Base-by-base conservation (phyloP, 1,139 yeast species). In the Yamadazyma conglobata region DNA sequence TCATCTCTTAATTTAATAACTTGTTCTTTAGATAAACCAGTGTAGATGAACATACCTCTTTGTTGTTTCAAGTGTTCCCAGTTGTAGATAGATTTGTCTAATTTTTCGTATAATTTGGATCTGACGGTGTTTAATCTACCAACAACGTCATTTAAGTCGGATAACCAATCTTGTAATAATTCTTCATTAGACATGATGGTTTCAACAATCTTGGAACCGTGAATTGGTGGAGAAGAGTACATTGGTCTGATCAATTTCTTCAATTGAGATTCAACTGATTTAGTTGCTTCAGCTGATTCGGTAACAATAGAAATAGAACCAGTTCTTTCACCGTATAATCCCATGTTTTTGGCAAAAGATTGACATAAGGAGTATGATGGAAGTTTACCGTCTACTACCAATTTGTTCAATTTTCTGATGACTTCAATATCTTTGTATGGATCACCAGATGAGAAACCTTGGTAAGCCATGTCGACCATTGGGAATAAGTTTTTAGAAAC, bases 281-380 rank as follows among this genome's bases (percentile, higher is more conserved):
- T 56, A 20, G 72, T 50, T 25, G 62, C 62, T 28, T 67, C 70
- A 22, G 64, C 52, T n/a, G 63, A 56, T 38, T 69, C 64, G 30
- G 79, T 66, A 35, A 80, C 63, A 29, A 81, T 61, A 31, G 86
- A 82, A 32, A 89, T 67, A n/a, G 94, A 85, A 9, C 97, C 96
- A 28, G 88, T 88, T 58, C 97, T 79, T 67, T 91, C 96, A 46
- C 96, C 95, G 58, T 91, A 88, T 38, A 89, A 74, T 19, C 98
- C 98, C 91, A 91, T 85, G 68, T 89, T 89, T 64, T 89, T 89
- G 44, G 97, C 95, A 62, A 89, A 89, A 3, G 96, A 87, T 64
- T 87, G 96, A 56, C 95, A 84, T 38, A 86, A 67, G 32, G 84
- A 71, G 43, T 80, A 60, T 31, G 82, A 73, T 41, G 76, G 55